Evolutionary conservation across 768 basidiomycete genomes (phyloP).

Genomic region (Rhodotorula taiwanensis): DNA sequence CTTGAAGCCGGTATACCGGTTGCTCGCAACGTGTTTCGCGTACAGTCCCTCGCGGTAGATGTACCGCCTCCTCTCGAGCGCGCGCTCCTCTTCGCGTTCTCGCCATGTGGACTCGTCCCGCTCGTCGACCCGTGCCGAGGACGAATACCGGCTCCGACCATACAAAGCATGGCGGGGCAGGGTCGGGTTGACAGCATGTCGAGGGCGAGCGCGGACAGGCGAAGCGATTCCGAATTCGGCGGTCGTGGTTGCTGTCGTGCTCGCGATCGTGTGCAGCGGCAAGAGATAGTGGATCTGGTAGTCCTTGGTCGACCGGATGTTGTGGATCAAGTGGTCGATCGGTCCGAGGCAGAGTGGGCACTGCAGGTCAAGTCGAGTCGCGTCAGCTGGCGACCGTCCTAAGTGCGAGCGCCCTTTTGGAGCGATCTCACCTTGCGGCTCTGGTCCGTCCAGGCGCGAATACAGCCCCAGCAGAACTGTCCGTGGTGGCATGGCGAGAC

Average conservation of each 20-base stretch:
- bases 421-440: slow-evolving; percentile 26
- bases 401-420: too few species aligned
- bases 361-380: too few species aligned
- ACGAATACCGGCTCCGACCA: slow-evolving; percentile 10
- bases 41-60: slow-evolving; percentile 37
- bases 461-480: slow-evolving; percentile 36
- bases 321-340: slow-evolving; percentile 33
- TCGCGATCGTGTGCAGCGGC: slow-evolving; percentile 25
- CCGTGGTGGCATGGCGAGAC: slow-evolving; percentile 30
- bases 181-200: background rate
- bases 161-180: slow-evolving; percentile 34
- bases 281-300: slow-evolving; percentile 29
- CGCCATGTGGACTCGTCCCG: slow-evolving; percentile 21
- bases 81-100: slow-evolving; percentile 29
- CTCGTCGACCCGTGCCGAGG: background rate
- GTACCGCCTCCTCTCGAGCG: slow-evolving; percentile 36
- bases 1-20: slow-evolving; percentile 39
- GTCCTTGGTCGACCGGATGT: slow-evolving; percentile 28
- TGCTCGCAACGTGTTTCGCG: slow-evolving; percentile 41
- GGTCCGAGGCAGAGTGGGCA: slow-evolving; percentile 36
- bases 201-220: slow-evolving; percentile 1
- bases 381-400: background rate
- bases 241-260: background rate
- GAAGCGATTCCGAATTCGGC: background rate
- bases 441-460: slow-evolving; percentile 35